These are phyloP conservation scores for Chrysanthemum lavandulifolium DNA, from an alignment of 129 eudicot species.

Conservation along the genomic window DNA sequence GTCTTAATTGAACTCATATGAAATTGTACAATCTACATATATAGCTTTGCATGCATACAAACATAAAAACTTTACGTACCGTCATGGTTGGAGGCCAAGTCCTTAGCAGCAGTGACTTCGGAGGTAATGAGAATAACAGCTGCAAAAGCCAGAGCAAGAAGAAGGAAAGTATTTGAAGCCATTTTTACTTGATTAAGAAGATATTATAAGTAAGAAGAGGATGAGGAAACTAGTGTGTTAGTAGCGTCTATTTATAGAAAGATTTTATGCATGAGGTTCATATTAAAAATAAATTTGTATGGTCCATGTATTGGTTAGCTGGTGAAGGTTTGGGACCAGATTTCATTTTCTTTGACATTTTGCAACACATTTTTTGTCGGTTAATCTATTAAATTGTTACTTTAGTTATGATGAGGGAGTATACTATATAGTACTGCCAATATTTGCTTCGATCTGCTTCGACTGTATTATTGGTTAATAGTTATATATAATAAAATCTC, in stretches of 20 bases:
- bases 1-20: too few relatives aligned
- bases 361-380: neutral
- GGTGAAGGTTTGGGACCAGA: conserved; percentile 4
- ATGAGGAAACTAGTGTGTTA: conserved; percentile 19
- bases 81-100: conserved; percentile 29
- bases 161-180: conserved; percentile 30
- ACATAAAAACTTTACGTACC: conserved; percentile 1
- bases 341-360: conserved; percentile 1
- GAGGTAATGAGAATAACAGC: conserved; percentile 31
- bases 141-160: conserved; percentile 28
- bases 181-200: conserved; percentile 8
- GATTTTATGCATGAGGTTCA: neutral
- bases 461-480: too few relatives aligned
- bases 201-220: neutral
- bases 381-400: too few relatives aligned
- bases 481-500: too few relatives aligned
- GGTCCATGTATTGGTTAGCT: neutral
- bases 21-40: too few relatives aligned
- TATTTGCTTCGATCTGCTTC: too few relatives aligned
- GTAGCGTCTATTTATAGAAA: conserved; percentile 5
- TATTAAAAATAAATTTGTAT: neutral
- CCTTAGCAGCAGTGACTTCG: conserved; percentile 29
- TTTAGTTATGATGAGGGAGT: too few relatives aligned
- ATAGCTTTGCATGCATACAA: too few relatives aligned
- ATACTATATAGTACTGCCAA: too few relatives aligned